Percentiles rank a stretch among this genome's conserved stretches.
Evolutionary conservation across 192 early-diverging fungal genomes (phyloP).

Genomic region (Mortierella claussenii): DNA sequence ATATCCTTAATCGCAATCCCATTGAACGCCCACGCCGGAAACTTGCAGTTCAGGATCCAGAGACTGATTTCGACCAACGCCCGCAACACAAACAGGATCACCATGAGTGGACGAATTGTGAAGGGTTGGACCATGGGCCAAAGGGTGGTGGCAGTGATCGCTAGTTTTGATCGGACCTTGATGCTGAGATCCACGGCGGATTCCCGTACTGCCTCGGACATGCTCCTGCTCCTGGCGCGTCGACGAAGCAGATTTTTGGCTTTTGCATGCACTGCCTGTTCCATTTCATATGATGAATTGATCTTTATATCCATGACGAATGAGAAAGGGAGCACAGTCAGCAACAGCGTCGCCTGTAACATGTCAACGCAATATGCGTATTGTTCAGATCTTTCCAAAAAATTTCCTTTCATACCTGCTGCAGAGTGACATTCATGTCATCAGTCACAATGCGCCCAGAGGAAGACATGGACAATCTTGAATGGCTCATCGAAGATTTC

Average conservation of each 20-base stretch:
- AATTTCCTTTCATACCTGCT: constrained; percentile 61
- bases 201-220: constrained; percentile 52
- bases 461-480: constrained; percentile 27
- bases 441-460: constrained; percentile 39
- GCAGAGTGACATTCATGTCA: constrained; percentile 58
- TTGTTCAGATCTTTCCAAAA: too few relatives aligned
- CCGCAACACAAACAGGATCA: constrained; percentile 60
- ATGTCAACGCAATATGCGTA: too few relatives aligned
- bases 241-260: constrained; percentile 37
- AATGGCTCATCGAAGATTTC: constrained; percentile 31
- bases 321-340: too few relatives aligned
- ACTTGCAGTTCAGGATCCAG: constrained; percentile 67
- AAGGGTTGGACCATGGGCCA: constrained; percentile 54
- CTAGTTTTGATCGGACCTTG: constrained; percentile 37
- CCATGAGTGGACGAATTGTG: constrained; percentile 51
- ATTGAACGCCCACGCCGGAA: constrained; percentile 67
- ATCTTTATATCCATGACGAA: too few relatives aligned
- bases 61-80: constrained; percentile 65
- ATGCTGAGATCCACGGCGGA: constrained; percentile 53
- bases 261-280: constrained; percentile 56
- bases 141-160: constrained; percentile 29
- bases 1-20: constrained; percentile 80
- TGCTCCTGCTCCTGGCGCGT: constrained; percentile 51
- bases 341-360: too few relatives aligned
- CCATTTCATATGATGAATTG: constrained; percentile 69